Base-by-base conservation (phyloP, 129 eudicot genomes). In the Silybum marianum region DNA sequence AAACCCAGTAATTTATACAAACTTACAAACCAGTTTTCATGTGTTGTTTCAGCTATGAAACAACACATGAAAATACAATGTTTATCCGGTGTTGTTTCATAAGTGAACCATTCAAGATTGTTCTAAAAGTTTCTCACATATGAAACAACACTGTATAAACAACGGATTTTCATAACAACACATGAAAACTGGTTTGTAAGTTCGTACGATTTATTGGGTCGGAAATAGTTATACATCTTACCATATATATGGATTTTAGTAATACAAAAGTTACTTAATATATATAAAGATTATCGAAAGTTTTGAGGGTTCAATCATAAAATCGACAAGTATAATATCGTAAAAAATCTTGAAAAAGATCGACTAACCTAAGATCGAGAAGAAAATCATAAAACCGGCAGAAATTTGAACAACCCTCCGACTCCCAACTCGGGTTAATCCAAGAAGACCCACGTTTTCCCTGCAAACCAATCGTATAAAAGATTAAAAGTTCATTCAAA, bases 401-500 rank as follows among this genome's bases (percentile, higher is more conserved):
- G 98, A 93, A 16, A 93, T 73, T 80, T 93, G 98, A 82, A 93
- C 97, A 71, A 93, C 98, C 79, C 98, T 87, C 9, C 98, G 90
- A 78, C 98, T 93, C 48, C 98, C 98, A 42, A 93, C 98, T 69
- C 98, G 87, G 19, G 98, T 93, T 48, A 91, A 85, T 63, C 98
- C 98, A 82, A 93, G 97, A 54, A 93, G 94, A 46, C 98, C 98
- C 46, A 93, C 97, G 23, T 93, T 93, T 86, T 93, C 98, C 72
- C 98, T 93, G 86, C 78, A 86, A 83, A 72, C 68, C 78, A 68
- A 46, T 16, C 2, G 69, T 23, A 28, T 28, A 28, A 21, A 7
- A n/a, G n/a, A n/a, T n/a, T n/a, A n/a, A 2, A 2, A 39, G 25
- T 21, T 7, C 9, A 30, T 13, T 48, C 72, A n/a, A 70, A 70